A percentile compares a stretch with the other conserved stretches of the same genome.
Conservation (phyloP, 2,329 filamentous ascomycete genomes). For the Chrysoporthe cubensis region DNA sequence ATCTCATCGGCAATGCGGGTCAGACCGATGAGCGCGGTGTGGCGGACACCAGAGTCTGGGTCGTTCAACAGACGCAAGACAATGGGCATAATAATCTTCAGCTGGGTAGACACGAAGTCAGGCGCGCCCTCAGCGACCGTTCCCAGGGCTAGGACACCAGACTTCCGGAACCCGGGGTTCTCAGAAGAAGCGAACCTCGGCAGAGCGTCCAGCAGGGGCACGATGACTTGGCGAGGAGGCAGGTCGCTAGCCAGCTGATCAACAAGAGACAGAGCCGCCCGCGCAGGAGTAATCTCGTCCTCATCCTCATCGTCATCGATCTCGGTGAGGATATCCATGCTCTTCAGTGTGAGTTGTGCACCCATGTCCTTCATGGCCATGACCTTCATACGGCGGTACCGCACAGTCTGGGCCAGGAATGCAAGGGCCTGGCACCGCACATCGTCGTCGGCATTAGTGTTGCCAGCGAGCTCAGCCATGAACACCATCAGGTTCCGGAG, state of each 20-base stretch:
- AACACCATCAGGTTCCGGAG: constrained; percentile 90
- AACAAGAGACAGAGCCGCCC: constrained; percentile 83
- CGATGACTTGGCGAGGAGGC: constrained; percentile 90
- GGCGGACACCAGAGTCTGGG: constrained; percentile 79
- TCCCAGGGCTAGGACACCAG: constrained; percentile 87
- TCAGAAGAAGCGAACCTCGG: constrained; percentile 76
- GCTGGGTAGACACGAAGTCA: constrained; percentile 94
- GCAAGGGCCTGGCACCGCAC: constrained; percentile 87
- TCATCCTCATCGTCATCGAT: constrained; percentile 79
- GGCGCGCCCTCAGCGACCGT: constrained; percentile 96
- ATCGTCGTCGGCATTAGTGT: constrained; percentile 80
- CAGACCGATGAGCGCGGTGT: constrained; percentile 84
- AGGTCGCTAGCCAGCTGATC: constrained; percentile 88
- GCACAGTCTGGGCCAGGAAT: constrained; percentile 90
- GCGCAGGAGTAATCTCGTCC: constrained; percentile 83
- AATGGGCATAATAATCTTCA: constrained; percentile 81
- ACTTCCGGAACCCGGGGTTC: constrained; percentile 81
- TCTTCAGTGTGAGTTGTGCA: constrained; percentile 83
- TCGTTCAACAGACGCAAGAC: constrained; percentile 85
- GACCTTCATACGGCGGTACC: constrained; percentile 93
- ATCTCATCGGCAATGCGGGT: constrained; percentile 92
- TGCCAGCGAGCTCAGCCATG: constrained; percentile 85
- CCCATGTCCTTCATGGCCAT: constrained; percentile 85
- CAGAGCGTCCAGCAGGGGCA: constrained; percentile 86
- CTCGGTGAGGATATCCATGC: constrained; percentile 88